These are phyloP conservation scores for Chara braunii DNA, from an alignment of 139 green algal genomes.

Conservation along the genomic window DNA sequence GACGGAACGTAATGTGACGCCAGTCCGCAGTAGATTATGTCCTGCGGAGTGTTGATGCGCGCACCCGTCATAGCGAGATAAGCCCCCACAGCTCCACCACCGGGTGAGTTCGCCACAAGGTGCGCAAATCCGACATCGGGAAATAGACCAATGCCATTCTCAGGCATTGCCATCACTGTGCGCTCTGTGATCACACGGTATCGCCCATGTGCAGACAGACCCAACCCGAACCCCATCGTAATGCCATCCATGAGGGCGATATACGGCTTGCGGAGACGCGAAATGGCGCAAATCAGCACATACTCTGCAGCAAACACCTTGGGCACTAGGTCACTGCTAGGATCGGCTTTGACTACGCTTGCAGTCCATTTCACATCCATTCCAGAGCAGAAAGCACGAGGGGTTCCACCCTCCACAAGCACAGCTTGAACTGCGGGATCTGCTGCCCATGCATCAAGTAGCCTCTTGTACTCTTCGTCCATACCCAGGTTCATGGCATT, in stretches of 20 bases:
- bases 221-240: constrained; percentile 40
- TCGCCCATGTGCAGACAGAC: constrained; percentile 22
- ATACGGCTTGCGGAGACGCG: constrained; percentile 16
- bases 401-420: constrained; percentile 23
- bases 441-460: constrained; percentile 25
- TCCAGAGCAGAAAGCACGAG: constrained; percentile 34
- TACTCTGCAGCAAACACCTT: constrained; percentile 36
- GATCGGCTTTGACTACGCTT: constrained; percentile 1
- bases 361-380: constrained; percentile 20
- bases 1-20: constrained; percentile 36
- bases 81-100: constrained; percentile 18
- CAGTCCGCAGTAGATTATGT: constrained; percentile 15
- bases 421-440: constrained; percentile 16
- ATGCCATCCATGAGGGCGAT: constrained; percentile 34
- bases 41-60: constrained; percentile 14
- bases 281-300: constrained; percentile 31
- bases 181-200: constrained; percentile 30
- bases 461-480: constrained; percentile 11
- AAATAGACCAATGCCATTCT: constrained; percentile 40
- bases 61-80: constrained; percentile 29
- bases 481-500: constrained; percentile 43
- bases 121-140: constrained; percentile 36
- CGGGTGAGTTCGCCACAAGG: constrained; percentile 16
- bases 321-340: not conserved
- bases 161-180: constrained; percentile 28